phyloP scores from a whole-genome alignment of 2,329 filamentous ascomycete genomes.

The Aureobasidium subglaciale region DNA sequence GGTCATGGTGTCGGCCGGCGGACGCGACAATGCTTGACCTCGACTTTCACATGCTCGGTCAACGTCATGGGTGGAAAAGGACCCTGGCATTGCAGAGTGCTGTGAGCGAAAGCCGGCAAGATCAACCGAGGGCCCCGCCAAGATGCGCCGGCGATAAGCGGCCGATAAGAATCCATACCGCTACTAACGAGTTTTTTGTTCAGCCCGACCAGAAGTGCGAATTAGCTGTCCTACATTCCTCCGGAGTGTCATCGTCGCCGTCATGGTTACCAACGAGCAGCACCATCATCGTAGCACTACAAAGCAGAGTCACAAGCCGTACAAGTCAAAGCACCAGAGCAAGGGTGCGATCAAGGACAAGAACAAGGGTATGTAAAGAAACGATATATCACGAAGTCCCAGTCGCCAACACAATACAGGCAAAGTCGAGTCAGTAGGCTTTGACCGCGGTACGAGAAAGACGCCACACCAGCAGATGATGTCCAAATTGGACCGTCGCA shows the following conservation, averaged over 20 bases:
- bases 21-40: not conserved
- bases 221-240: too few relatives aligned
- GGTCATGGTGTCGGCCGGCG: not conserved
- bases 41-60: slow-evolving; percentile 10
- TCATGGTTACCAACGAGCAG: too few relatives aligned
- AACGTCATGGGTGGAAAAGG: slow-evolving; percentile 4
- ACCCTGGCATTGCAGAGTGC: not conserved
- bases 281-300: slow-evolving; percentile 92
- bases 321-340: slow-evolving; percentile 85
- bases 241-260: too few relatives aligned
- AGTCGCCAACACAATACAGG: slow-evolving; percentile 28
- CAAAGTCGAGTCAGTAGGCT: slow-evolving; percentile 55
- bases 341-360: slow-evolving; percentile 81
- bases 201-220: too few relatives aligned
- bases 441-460: slow-evolving; percentile 68
- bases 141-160: slow-evolving; percentile 1
- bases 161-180: not conserved
- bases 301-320: slow-evolving; percentile 79
- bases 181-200: too few relatives aligned
- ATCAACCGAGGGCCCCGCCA: not conserved
- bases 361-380: slow-evolving; percentile 52
- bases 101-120: not conserved
- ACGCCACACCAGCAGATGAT: slow-evolving; percentile 94
- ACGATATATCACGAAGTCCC: not conserved
- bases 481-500: slow-evolving; percentile 92